phyloP scores from a whole-genome alignment of 2,329 filamentous ascomycete genomes.

The Fusarium siculi region DNA sequence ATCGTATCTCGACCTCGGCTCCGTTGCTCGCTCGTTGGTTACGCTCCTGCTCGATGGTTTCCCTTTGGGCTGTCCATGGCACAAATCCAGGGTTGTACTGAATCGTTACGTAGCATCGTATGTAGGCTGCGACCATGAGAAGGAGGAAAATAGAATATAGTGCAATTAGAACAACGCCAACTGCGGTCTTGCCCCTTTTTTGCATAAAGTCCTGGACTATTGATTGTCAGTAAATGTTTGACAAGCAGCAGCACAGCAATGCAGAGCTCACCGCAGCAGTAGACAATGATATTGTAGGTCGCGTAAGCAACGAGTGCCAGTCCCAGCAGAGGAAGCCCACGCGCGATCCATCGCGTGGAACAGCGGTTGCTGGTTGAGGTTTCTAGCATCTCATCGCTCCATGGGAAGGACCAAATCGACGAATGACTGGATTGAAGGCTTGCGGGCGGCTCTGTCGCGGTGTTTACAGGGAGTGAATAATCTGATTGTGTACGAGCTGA shows the following conservation, averaged over 20 bases:
- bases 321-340: conserved; percentile 77
- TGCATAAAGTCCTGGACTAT: conserved; percentile 75
- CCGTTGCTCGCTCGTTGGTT: conserved; percentile 36
- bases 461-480: not conserved
- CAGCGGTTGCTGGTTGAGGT: conserved; percentile 43
- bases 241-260: not conserved
- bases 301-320: conserved; percentile 73
- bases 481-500: not conserved
- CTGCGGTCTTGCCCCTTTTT: conserved; percentile 57
- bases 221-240: not conserved
- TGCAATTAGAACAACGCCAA: conserved; percentile 76
- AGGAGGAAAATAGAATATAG: conserved; percentile 79
- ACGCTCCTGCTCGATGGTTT: conserved; percentile 46
- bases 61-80: conserved; percentile 61
- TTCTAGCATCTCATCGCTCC: conserved; percentile 48
- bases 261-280: conserved; percentile 70
- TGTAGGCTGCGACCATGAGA: conserved; percentile 73
- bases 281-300: conserved; percentile 76
- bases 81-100: conserved; percentile 78
- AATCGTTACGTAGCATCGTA: conserved; percentile 72
- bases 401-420: conserved; percentile 10
- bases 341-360: conserved; percentile 51
- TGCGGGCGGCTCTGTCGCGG: not conserved
- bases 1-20: conserved; percentile 43
- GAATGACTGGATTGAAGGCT: not conserved